Evolutionary conservation across 257 asterid species (phyloP).

Genomic region (Euphrasia confusa): DNA sequence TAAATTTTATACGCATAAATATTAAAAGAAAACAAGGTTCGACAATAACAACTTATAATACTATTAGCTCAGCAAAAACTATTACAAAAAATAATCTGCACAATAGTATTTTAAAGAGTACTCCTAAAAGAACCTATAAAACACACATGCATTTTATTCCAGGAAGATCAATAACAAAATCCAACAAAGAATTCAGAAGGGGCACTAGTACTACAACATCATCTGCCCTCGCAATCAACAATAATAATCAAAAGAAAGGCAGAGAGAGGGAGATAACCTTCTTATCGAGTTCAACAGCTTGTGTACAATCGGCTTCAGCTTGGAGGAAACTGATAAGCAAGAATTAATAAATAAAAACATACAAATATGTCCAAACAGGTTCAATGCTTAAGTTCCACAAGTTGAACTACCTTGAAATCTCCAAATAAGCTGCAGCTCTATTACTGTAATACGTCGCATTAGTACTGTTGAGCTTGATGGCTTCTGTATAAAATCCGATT

Average conservation of each 20-base stretch:
- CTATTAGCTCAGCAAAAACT: too few relatives aligned
- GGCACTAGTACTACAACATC: too few relatives aligned
- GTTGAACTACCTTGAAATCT: conserved; percentile 54
- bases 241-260: neutral
- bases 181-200: too few relatives aligned
- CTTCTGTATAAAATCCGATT: conserved; percentile 78
- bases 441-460: conserved; percentile 85
- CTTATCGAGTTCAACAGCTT: conserved; percentile 88
- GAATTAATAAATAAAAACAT: neutral
- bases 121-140: too few relatives aligned
- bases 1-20: too few relatives aligned
- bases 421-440: conserved; percentile 94
- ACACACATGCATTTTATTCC: too few relatives aligned
- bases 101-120: too few relatives aligned
- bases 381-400: neutral
- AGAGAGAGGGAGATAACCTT: conserved; percentile 46
- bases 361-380: neutral
- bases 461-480: conserved; percentile 74
- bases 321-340: conserved; percentile 49
- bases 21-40: too few relatives aligned
- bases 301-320: conserved; percentile 85
- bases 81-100: too few relatives aligned
- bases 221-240: neutral
- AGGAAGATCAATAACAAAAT: too few relatives aligned
- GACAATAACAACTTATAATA: too few relatives aligned